Evolutionary conservation across 495 filamentous ascomycete genomes (phyloP).

Genomic region (Daldinia vernicosa): DNA sequence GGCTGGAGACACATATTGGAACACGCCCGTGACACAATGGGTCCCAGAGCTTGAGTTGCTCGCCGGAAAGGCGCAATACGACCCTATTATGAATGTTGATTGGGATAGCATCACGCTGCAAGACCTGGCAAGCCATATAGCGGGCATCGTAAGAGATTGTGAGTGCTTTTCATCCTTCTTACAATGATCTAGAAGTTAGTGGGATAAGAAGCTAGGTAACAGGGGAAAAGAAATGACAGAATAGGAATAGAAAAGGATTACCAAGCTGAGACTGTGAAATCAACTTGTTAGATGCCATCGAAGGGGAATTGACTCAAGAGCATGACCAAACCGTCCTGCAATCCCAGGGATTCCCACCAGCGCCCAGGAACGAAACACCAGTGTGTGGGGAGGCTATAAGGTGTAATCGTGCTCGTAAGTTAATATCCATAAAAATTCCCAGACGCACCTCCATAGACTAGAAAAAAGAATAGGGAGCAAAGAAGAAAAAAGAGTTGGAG

Average conservation of each 20-base stretch:
- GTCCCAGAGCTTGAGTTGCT: slow-evolving; percentile 62
- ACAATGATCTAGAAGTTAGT: not conserved
- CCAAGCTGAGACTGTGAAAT: slow-evolving; percentile 9
- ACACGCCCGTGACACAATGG: slow-evolving; percentile 60
- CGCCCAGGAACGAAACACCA: slow-evolving; percentile 51
- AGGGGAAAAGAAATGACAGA: slow-evolving; percentile 21
- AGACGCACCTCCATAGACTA: not conserved
- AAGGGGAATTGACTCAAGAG: slow-evolving; percentile 55
- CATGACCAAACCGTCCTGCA: slow-evolving; percentile 45
- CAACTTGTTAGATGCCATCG: slow-evolving; percentile 49
- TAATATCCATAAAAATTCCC: not conserved
- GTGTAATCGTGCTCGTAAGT: slow-evolving; percentile 51
- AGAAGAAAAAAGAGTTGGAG: not conserved
- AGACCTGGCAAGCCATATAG: slow-evolving; percentile 61
- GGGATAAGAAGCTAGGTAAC: slow-evolving; percentile 1
- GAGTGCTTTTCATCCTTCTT: slow-evolving; percentile 17
- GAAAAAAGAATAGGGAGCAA: not conserved
- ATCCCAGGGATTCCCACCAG: slow-evolving; percentile 53
- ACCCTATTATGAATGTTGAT: slow-evolving; percentile 54
- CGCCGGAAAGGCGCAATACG: slow-evolving; percentile 40
- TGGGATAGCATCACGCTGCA: slow-evolving; percentile 67
- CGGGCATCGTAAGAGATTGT: slow-evolving; percentile 61
- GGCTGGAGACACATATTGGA: slow-evolving; percentile 54
- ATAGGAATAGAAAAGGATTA: slow-evolving; percentile 40
- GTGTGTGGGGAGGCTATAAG: slow-evolving; percentile 50